These are phyloP conservation scores for Solanum lycopersicoides DNA, from an alignment of 257 asterid genomes.

Conservation along the genomic window DNA sequence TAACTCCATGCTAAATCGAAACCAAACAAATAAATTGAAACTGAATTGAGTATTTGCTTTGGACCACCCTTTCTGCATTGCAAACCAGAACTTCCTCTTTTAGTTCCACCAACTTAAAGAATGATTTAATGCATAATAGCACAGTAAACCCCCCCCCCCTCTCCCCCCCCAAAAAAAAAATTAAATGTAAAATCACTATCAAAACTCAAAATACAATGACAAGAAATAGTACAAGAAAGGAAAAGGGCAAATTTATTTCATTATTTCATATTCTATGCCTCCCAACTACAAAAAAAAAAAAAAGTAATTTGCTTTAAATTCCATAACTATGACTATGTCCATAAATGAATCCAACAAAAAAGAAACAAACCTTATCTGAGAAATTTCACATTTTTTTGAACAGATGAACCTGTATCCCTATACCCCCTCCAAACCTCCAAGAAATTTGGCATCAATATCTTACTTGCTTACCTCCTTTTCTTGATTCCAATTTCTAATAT, in stretches of 20 bases:
- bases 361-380: conserved; percentile 7
- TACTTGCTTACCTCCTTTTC: neutral
- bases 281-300: neutral
- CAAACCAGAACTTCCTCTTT: neutral
- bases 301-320: neutral
- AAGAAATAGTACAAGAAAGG: neutral
- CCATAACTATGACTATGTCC: neutral
- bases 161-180: no score
- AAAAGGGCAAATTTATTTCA: conserved; percentile 1
- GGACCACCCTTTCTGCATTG: neutral
- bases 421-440: neutral
- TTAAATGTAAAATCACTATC: neutral
- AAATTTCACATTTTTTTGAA: neutral
- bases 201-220: neutral
- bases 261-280: neutral
- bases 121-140: neutral
- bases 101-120: neutral
- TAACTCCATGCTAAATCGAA: rapidly evolving
- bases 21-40: neutral
- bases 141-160: no score
- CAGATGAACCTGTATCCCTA: neutral
- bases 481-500: neutral
- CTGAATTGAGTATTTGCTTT: neutral
- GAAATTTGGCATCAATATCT: neutral
- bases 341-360: neutral